A percentile compares a stretch with the other conserved stretches of the same genome.
These are phyloP conservation scores for Syzygium aromaticum DNA, from an alignment of 345 rosid species.

Conservation along the genomic window DNA sequence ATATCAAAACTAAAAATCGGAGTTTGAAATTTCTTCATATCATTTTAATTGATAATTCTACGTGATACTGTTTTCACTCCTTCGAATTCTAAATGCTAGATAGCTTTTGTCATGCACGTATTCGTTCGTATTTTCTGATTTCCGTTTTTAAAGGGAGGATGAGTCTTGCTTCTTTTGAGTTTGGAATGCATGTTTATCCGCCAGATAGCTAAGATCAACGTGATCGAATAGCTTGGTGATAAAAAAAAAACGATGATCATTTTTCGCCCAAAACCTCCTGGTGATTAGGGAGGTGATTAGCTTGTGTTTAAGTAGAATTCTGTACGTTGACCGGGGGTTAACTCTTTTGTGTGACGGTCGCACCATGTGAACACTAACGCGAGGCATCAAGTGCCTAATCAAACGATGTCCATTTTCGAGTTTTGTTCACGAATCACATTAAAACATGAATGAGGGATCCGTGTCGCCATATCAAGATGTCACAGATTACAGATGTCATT, in stretches of 20 bases:
- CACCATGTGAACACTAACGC: background rate
- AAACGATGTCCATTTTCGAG: rapidly evolving
- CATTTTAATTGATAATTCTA: too few relatives aligned
- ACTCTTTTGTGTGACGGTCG: background rate
- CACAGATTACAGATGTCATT: background rate
- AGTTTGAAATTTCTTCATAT: too few relatives aligned
- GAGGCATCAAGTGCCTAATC: background rate
- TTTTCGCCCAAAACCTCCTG: background rate
- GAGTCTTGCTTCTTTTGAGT: too few relatives aligned
- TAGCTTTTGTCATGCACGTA: too few relatives aligned
- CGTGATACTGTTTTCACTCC: too few relatives aligned
- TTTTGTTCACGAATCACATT: rapidly evolving
- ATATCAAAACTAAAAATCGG: too few relatives aligned
- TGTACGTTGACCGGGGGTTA: background rate
- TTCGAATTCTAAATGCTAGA: too few relatives aligned
- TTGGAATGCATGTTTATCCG: too few relatives aligned
- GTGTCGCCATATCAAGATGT: rapidly evolving
- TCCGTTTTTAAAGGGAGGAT: too few relatives aligned
- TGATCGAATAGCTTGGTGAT: too few relatives aligned
- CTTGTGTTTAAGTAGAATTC: background rate
- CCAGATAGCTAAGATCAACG: too few relatives aligned
- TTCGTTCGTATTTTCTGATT: too few relatives aligned
- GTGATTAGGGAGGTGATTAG: background rate
- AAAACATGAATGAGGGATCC: background rate
- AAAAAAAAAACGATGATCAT: background rate